Conservation (phyloP, 2,329 filamentous ascomycete genomes). For the Neopestalotiopsis sp. region DNA sequence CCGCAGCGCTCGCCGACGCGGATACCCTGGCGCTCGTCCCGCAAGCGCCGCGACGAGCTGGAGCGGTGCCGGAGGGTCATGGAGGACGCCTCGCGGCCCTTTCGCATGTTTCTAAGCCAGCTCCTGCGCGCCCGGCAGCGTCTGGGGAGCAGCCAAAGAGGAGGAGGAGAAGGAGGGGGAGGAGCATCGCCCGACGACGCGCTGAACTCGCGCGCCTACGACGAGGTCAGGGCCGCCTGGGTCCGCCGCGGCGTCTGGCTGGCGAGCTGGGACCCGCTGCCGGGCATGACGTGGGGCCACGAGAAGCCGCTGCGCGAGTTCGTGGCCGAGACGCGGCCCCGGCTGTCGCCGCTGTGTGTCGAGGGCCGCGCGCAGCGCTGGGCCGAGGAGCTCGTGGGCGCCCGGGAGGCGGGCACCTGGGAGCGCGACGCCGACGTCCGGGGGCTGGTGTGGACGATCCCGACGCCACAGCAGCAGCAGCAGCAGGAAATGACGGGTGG, state of each 20-base stretch:
- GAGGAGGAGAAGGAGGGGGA: too few relatives aligned
- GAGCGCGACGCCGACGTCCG: neutral
- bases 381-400: constrained; percentile 7
- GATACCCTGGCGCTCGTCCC: neutral
- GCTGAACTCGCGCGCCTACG: neutral
- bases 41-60: neutral
- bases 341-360: neutral
- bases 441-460: neutral
- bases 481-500: neutral
- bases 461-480: neutral
- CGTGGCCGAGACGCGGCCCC: neutral
- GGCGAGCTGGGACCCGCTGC: constrained; percentile 5
- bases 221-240: neutral
- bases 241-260: neutral
- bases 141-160: neutral
- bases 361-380: constrained; percentile 3
- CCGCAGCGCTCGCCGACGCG: neutral
- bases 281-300: constrained; percentile 9
- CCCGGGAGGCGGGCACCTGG: constrained; percentile 8
- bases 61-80: neutral
- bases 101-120: neutral
- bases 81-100: neutral
- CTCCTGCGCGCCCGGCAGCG: neutral
- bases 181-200: neutral
- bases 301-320: constrained; percentile 11